phyloP scores from a whole-genome alignment of 2,329 filamentous ascomycete genomes.

The Penicillium sp. region DNA sequence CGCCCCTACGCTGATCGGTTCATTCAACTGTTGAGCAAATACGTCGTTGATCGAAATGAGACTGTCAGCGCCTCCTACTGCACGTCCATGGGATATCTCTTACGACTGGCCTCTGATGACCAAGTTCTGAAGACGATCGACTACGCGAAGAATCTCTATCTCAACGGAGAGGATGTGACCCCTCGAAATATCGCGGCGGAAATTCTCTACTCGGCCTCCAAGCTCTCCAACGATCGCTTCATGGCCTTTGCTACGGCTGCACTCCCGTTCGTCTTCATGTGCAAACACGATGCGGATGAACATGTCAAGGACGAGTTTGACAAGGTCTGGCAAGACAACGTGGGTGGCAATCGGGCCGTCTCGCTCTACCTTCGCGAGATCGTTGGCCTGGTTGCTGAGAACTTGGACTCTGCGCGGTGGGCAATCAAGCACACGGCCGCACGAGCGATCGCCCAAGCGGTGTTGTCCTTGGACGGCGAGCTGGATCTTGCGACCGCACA shows the following conservation, averaged over 20 bases:
- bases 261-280: slow-evolving; percentile 82
- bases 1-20: slow-evolving; percentile 69
- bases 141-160: slow-evolving; percentile 65
- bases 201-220: slow-evolving; percentile 74
- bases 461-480: slow-evolving; percentile 56
- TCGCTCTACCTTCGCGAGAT: slow-evolving; percentile 82
- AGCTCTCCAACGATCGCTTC: slow-evolving; percentile 84
- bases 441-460: slow-evolving; percentile 68
- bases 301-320: slow-evolving; percentile 73
- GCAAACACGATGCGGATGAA: slow-evolving; percentile 75
- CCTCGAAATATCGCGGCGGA: slow-evolving; percentile 73
- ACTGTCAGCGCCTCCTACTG: slow-evolving; percentile 89
- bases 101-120: slow-evolving; percentile 58
- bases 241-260: slow-evolving; percentile 66
- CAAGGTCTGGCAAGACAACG: slow-evolving; percentile 85
- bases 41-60: slow-evolving; percentile 85
- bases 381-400: slow-evolving; percentile 57
- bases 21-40: slow-evolving; percentile 69
- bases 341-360: slow-evolving; percentile 75
- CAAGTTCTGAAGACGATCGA: slow-evolving; percentile 50
- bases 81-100: slow-evolving; percentile 75
- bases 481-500: slow-evolving; percentile 55
- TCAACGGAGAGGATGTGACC: slow-evolving; percentile 70
- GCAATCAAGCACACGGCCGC: slow-evolving; percentile 83
- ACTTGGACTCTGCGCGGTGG: slow-evolving; percentile 79